A percentile compares a stretch with the other conserved stretches of the same genome.
Evolutionary conservation across 352 stramenopile genomes (phyloP).

Genomic region (Pythium folliculosum): DNA sequence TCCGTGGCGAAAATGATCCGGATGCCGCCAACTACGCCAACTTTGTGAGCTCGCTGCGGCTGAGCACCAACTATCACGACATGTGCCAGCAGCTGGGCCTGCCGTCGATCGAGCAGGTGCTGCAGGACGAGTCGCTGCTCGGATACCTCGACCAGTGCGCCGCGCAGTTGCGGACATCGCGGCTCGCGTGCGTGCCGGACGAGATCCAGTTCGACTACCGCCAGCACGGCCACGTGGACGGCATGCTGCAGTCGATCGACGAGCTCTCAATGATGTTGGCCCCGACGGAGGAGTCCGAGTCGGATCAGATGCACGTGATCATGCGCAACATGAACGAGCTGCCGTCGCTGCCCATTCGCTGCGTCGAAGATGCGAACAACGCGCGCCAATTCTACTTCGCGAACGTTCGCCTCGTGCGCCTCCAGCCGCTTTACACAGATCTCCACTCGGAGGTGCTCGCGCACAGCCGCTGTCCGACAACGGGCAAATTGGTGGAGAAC

Average conservation of each 20-base stretch:
- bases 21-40: conserved; percentile 78
- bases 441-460: conserved; percentile 70
- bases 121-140: conserved; percentile 50
- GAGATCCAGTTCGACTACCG: conserved; percentile 56
- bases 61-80: conserved; percentile 74
- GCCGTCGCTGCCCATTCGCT: conserved; percentile 55
- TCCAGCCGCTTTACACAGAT: conserved; percentile 77
- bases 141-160: conserved; percentile 60
- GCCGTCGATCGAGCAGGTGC: conserved; percentile 55
- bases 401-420: conserved; percentile 59
- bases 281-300: conserved; percentile 16
- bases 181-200: conserved; percentile 48
- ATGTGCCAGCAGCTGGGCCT: conserved; percentile 79
- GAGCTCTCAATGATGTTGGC: conserved; percentile 19
- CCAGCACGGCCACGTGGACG: conserved; percentile 51
- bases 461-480: conserved; percentile 75
- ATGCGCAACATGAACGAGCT: conserved; percentile 53
- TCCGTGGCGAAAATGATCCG: conserved; percentile 74
- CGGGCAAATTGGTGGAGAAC: conserved; percentile 72
- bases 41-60: conserved; percentile 71
- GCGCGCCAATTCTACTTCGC: conserved; percentile 54
- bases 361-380: conserved; percentile 38
- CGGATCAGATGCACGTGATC: conserved; percentile 32
- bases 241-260: conserved; percentile 44
- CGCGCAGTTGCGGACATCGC: conserved; percentile 44